Base-by-base conservation (phyloP, 768 basidiomycete species). In the Tremella yokohamensis region DNA sequence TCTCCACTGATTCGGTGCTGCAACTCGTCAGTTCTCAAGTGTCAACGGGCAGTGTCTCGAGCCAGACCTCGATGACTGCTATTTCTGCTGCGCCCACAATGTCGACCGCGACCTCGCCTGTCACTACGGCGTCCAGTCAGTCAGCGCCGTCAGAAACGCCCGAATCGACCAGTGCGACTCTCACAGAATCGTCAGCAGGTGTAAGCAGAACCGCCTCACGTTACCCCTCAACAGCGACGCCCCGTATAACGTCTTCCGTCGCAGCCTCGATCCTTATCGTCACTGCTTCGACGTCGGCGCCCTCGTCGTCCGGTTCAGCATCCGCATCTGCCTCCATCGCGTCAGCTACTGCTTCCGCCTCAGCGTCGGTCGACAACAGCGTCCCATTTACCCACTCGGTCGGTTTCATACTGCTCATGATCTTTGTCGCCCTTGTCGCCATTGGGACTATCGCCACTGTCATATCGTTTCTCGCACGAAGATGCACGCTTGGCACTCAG, bases 341-440 rank as follows among this genome's bases (percentile, higher is more conserved):
- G 3, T 37, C 56, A 3, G 8, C 47, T 3, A 18, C 56, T 48
- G 39, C 42, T 45, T 18, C 40, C 12, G 2, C 53, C 18, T 44
- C 40, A 3, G 26, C 53, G 4, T 20, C 56, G 34, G 49, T 6
- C 9, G 38, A 9, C 15, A 11, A 16, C 24, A 19, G n/a, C 25
- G 40, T 29, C 44, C 62, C 57, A 53, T 66, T 66, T 56, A 60
- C 63, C 40, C 61, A 58, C 34, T 60, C 62, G 4, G 51, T 57
- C 0, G 52, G 54, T 2, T 66, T 66, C 52, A 60, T 63, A 49
- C 40, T 66, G 40, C 55, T 66, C 24, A 40, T 57, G 34, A 49
- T 63, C 37, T 57, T 66, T 34, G 58, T 55, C 11, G 60, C 61
- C n/a, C 53, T 66, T 12, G 49, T 66, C 40, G 19, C 63, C 15